These are phyloP conservation scores for Pulveroboletus sp. DNA, from an alignment of 1,284 basidiomycete genomes.

Conservation along the genomic window DNA sequence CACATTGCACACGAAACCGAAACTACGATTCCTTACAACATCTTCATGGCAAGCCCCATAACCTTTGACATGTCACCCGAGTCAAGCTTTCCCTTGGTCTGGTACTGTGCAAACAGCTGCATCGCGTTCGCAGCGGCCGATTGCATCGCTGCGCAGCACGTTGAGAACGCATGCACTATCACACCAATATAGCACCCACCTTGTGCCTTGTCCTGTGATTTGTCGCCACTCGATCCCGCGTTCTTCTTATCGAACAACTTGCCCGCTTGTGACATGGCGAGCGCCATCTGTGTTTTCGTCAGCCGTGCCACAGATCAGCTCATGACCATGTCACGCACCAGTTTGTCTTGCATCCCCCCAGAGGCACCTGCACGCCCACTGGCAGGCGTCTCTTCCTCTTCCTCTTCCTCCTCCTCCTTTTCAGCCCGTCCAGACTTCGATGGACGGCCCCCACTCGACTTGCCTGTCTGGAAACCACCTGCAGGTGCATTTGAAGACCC, in stretches of 20 bases:
- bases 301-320: background rate
- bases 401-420: constrained; percentile 14
- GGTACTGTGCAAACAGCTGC: constrained; percentile 31
- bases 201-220: constrained; percentile 30
- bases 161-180: background rate
- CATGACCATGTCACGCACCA: constrained; percentile 24
- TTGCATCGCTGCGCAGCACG: constrained; percentile 31
- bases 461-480: constrained; percentile 21
- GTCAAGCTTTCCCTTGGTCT: constrained; percentile 32
- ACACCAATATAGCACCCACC: constrained; percentile 16
- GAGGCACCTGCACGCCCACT: constrained; percentile 3
- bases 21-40: constrained; percentile 17
- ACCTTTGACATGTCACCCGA: constrained; percentile 33
- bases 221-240: constrained; percentile 17
- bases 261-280: constrained; percentile 38
- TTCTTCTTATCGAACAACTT: constrained; percentile 40
- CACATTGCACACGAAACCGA: too few relatives aligned
- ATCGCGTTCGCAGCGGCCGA: constrained; percentile 36
- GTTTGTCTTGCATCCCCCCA: constrained; percentile 35
- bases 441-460: constrained; percentile 1
- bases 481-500: constrained; percentile 15
- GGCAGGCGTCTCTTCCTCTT: constrained; percentile 7
- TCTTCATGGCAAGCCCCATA: constrained; percentile 31
- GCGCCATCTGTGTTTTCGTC: constrained; percentile 24
- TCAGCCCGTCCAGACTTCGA: background rate